Conservation (phyloP, 2,329 filamentous ascomycete species). For the Monascus ruber region DNA sequence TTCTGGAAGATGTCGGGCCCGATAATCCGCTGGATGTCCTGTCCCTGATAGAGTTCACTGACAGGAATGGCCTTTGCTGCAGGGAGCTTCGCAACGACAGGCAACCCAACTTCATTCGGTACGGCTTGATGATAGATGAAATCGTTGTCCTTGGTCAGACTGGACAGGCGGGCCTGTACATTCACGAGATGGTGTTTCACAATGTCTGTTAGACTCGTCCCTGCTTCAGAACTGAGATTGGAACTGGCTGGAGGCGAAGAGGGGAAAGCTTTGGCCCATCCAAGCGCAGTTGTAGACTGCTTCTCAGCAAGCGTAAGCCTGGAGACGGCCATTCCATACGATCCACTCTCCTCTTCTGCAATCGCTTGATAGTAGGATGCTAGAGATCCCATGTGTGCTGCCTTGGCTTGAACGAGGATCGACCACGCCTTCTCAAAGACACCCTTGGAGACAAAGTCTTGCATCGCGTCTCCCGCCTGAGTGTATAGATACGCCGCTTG, state of each 20-base stretch:
- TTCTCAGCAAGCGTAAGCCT: constrained; percentile 71
- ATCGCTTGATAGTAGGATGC: constrained; percentile 91
- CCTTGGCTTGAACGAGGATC: constrained; percentile 59
- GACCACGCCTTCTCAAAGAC: constrained; percentile 95
- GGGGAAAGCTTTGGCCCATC: constrained; percentile 68
- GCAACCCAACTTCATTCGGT: constrained; percentile 69
- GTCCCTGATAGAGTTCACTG: constrained; percentile 89
- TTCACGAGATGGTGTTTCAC: constrained; percentile 70
- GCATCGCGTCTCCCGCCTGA: constrained; percentile 78
- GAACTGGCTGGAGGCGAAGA: constrained; percentile 65
- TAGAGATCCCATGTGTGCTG: constrained; percentile 68
- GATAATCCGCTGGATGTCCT: constrained; percentile 94
- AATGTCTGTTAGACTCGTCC: constrained; percentile 61
- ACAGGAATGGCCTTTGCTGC: constrained; percentile 96
- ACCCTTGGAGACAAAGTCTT: constrained; percentile 81
- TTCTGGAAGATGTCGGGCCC: constrained; percentile 95
- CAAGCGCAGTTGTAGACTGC: constrained; percentile 66
- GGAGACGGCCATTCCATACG: constrained; percentile 74
- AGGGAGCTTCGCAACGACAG: constrained; percentile 77
- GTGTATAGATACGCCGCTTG: constrained; percentile 81
- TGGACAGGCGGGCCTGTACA: constrained; percentile 67
- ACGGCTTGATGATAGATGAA: constrained; percentile 96
- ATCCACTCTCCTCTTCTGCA: constrained; percentile 78
- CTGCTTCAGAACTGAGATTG: constrained; percentile 73
- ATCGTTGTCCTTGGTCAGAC: constrained; percentile 84